These are phyloP conservation scores for Penicillium expansum DNA, from an alignment of 2,329 filamentous ascomycete genomes.

Conservation along the genomic window DNA sequence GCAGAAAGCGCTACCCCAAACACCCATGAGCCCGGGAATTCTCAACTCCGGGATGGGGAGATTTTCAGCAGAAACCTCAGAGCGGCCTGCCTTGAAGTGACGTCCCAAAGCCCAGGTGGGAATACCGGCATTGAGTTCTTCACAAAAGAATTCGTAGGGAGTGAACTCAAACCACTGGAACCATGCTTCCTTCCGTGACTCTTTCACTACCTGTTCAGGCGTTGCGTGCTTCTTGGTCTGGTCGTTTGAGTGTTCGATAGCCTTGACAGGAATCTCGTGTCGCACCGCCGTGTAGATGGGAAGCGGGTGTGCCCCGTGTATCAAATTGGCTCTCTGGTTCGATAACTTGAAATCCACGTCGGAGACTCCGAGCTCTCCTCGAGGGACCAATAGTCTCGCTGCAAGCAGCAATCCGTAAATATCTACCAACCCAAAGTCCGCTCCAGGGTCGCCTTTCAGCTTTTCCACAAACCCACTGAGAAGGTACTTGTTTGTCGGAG, in stretches of 20 bases:
- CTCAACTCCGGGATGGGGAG: conserved; percentile 78
- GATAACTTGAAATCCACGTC: conserved; percentile 85
- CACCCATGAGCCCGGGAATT: conserved; percentile 79
- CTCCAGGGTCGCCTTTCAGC: conserved; percentile 73
- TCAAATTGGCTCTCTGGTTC: conserved; percentile 73
- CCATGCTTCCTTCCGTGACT: conserved; percentile 68
- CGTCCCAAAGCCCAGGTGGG: conserved; percentile 92
- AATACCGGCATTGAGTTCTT: conserved; percentile 87
- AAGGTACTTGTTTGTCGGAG: conserved; percentile 90
- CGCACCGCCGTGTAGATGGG: conserved; percentile 95
- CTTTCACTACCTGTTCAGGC: conserved; percentile 42
- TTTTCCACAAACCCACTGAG: conserved; percentile 89
- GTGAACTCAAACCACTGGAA: conserved; percentile 98
- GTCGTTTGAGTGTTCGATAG: conserved; percentile 45
- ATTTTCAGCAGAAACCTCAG: conserved; percentile 61
- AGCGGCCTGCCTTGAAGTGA: conserved; percentile 70
- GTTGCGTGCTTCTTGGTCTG: conserved; percentile 25
- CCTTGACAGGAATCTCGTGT: conserved; percentile 74
- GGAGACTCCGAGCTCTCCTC: conserved; percentile 74
- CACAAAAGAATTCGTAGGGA: conserved; percentile 92
- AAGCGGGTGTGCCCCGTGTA: conserved; percentile 76
- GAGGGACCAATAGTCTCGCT: conserved; percentile 79
- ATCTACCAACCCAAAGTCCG: conserved; percentile 87
- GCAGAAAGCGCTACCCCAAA: conserved; percentile 97
- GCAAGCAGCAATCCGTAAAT: conserved; percentile 85